phyloP scores from a whole-genome alignment of 768 basidiomycete genomes.

The Russula virescens region DNA sequence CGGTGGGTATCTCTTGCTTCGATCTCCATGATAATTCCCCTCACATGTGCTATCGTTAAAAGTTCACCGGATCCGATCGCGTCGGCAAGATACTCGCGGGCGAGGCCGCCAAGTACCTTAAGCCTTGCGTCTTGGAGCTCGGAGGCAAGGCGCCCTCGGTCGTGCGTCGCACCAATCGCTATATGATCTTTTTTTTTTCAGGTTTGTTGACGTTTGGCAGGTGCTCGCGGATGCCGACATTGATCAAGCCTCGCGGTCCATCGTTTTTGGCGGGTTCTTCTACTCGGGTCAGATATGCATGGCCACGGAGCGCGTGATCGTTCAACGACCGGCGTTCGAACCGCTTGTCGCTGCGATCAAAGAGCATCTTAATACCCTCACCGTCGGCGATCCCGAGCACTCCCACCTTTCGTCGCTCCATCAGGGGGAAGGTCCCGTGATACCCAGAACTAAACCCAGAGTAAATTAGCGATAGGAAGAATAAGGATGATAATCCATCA shows the following conservation, averaged over 20 bases:
- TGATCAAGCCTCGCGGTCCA: slow-evolving; percentile 44
- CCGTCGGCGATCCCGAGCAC: slow-evolving; percentile 34
- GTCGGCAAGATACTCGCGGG: slow-evolving; percentile 49
- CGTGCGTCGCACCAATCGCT: slow-evolving; percentile 30
- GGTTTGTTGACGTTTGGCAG: slow-evolving; percentile 26
- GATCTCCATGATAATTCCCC: background rate
- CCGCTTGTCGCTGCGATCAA: slow-evolving; percentile 36
- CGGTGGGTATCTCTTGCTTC: slow-evolving; percentile 32
- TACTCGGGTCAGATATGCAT: slow-evolving; percentile 54
- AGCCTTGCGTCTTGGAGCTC: slow-evolving; percentile 51
- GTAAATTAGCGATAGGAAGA: no score
- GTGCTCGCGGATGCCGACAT: slow-evolving; percentile 50
- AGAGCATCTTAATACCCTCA: slow-evolving; percentile 31
- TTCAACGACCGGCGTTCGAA: slow-evolving; percentile 38
- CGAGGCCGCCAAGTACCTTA: slow-evolving; percentile 51
- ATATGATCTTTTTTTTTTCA: background rate
- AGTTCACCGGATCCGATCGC: slow-evolving; percentile 55
- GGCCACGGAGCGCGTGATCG: slow-evolving; percentile 53
- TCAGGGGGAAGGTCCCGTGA: no score
- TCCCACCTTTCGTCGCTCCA: slow-evolving; percentile 36
- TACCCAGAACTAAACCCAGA: no score
- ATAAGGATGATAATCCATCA: no score
- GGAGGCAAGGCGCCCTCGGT: slow-evolving; percentile 51
- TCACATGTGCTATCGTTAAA: background rate
- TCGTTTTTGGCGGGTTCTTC: slow-evolving; percentile 40